Evolutionary conservation across 805 yeast genomes (phyloP), one percentile per base, ranked within the genome.

Genomic region (Barnettozyma populi): DNA sequence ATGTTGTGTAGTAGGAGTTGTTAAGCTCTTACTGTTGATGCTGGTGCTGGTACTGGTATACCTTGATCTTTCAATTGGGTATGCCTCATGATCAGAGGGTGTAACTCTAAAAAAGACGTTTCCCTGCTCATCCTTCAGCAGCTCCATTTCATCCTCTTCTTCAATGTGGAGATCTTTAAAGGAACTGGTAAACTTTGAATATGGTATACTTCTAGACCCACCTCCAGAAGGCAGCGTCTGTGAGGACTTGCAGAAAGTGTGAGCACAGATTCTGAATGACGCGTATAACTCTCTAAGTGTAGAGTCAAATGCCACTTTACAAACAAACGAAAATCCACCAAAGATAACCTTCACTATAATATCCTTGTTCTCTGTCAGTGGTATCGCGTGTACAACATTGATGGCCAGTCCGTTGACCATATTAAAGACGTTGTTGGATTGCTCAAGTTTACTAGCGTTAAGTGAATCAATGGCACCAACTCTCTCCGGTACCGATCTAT

Each of bases 301-400:
- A 2, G 43, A 27, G 18, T 20, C 13, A 3, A 18, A 2, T 13
- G 19, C 13, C 16, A 31, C 36, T 19, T 31, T 41, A 14, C 13
- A 18, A 9, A 41, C 24, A 13, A 41, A 9, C 5, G 43, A 29
- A 3, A 31, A 41, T 5, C 23, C 24, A 19, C 32, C 32, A 14
- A 41, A 27, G 6, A n/a, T 27, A 8, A 41, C 43, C 25, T 41
- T 41, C 19, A 41, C 25, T 27, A 41, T 31, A 31, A 41, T 41
- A n/a, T 41, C 24, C 11, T 13, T 41, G 13, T 19, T 7, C 10
- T 18, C 23, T 9, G 18, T 19, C 8, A 41, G 35, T 10, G 34
- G 36, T 14, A 41, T 41, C 11, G 43, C 43, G 16, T 27, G n/a
- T 14, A 41, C 19, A 14, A 31, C 20, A 11, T 41, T 41, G 36